These are phyloP conservation scores for Populus nigra DNA, from an alignment of 345 rosid species.

Conservation along the genomic window DNA sequence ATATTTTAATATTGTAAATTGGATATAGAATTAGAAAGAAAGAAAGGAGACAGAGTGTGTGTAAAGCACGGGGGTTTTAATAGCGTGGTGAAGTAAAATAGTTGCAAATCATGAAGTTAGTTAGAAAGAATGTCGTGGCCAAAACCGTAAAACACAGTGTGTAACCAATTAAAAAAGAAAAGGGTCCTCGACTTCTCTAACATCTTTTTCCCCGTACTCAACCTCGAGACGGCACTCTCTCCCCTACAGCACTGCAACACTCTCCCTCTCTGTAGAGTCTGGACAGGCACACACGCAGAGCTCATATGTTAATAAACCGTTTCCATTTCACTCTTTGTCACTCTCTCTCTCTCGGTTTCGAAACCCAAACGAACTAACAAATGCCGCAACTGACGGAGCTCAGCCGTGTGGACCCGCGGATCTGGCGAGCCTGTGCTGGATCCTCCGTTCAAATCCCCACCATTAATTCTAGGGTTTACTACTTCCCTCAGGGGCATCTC, in stretches of 20 bases:
- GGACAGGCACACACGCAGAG: not conserved
- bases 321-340: not conserved
- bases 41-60: not conserved
- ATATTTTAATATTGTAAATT: no score
- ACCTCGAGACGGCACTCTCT: conserved; percentile 33
- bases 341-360: not conserved
- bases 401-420: conserved; percentile 48
- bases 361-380: conserved; percentile 11
- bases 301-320: conserved; percentile 6
- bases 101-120: conserved; percentile 1
- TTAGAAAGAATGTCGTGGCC: conserved; percentile 3
- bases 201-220: conserved; percentile 18
- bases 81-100: not conserved
- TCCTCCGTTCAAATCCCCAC: conserved; percentile 58
- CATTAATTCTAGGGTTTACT: conserved; percentile 65
- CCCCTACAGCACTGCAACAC: conserved; percentile 12
- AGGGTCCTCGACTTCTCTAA: not conserved
- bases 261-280: conserved; percentile 6
- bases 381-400: conserved; percentile 6
- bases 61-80: not conserved
- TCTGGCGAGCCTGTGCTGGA: conserved; percentile 91
- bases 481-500: conserved; percentile 82
- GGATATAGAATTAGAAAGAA: no score
- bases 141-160: not conserved
- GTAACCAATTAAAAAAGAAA: not conserved